Percentiles rank a stretch among this genome's conserved stretches.
Evolutionary conservation across 331 rosid genomes (phyloP).

Genomic region (Telfairia occidentalis): DNA sequence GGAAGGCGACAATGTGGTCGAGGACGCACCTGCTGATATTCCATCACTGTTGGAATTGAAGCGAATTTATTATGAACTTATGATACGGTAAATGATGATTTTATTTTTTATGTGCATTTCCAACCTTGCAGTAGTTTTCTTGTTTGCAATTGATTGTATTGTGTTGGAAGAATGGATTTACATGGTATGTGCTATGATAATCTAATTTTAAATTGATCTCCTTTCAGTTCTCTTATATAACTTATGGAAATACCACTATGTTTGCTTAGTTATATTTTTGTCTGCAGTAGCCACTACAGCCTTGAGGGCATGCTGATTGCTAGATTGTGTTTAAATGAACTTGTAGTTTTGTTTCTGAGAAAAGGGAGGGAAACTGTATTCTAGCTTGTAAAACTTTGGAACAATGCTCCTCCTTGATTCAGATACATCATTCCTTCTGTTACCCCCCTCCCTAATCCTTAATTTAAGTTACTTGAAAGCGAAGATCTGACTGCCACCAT

Average conservation of each 20-base stretch:
- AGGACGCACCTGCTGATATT: slow-evolving; percentile 82
- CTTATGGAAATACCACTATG: neutral
- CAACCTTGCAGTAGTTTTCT: neutral
- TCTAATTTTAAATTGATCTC: neutral
- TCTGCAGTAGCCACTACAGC: neutral
- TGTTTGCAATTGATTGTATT: neutral
- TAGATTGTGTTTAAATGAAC: neutral
- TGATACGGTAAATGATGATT: slow-evolving; percentile 54
- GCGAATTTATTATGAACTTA: slow-evolving; percentile 70
- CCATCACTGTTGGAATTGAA: slow-evolving; percentile 78
- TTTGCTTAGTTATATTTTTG: too few relatives aligned
- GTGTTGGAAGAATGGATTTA: neutral
- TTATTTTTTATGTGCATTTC: neutral
- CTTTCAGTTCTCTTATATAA: neutral
- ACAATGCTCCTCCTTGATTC: neutral
- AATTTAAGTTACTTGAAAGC: neutral
- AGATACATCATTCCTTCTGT: neutral
- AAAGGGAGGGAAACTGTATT: neutral
- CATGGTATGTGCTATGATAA: neutral
- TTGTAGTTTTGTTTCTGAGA: neutral
- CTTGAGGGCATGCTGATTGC: neutral
- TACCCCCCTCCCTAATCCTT: neutral
- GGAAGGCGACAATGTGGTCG: slow-evolving; percentile 76
- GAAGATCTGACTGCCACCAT: neutral
- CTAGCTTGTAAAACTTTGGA: neutral